Percentiles rank a stretch among this genome's conserved stretches.
phyloP scores from a whole-genome alignment of 805 yeast species.

The Wickerhamiella slavikovae region DNA sequence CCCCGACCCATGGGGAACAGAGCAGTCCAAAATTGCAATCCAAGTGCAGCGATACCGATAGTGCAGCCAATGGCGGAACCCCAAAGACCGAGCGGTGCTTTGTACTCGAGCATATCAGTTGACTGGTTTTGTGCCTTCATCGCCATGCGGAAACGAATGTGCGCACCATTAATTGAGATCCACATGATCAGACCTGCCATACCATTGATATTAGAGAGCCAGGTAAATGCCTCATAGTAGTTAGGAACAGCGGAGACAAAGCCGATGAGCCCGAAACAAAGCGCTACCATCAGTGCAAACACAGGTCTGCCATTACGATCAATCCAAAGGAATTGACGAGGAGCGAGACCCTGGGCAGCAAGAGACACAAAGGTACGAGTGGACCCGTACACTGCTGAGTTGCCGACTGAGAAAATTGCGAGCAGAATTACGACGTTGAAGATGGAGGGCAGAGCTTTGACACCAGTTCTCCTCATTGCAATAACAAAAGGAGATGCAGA shows the following conservation, averaged over 20 bases:
- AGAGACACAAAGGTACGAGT: constrained; percentile 49
- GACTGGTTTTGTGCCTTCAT: constrained; percentile 43
- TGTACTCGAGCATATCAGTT: constrained; percentile 46
- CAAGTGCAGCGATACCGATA: constrained; percentile 38
- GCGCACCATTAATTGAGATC: constrained; percentile 53
- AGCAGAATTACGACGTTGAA: constrained; percentile 52
- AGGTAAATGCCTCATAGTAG: constrained; percentile 33
- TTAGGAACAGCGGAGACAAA: constrained; percentile 41
- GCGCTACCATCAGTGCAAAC: constrained; percentile 32
- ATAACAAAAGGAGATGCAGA: constrained; percentile 58
- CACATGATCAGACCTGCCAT: constrained; percentile 61
- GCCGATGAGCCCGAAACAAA: constrained; percentile 32
- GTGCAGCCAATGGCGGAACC: constrained; percentile 46
- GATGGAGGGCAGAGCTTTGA: constrained; percentile 43
- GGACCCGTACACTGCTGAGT: constrained; percentile 49
- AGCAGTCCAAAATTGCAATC: constrained; percentile 71
- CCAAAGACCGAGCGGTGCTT: constrained; percentile 42
- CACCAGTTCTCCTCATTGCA: constrained; percentile 47
- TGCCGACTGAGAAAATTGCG: constrained; percentile 53
- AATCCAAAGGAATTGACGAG: constrained; percentile 39
- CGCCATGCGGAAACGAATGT: constrained; percentile 45
- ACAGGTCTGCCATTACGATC: constrained; percentile 67
- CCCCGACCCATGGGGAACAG: constrained; percentile 29
- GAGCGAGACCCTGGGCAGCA: constrained; percentile 47
- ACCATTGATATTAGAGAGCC: constrained; percentile 65